A percentile compares a stretch with the other conserved stretches of the same genome.
These are phyloP conservation scores for Colletotrichum nymphaeae DNA, from an alignment of 2,329 filamentous ascomycete species.

Conservation along the genomic window DNA sequence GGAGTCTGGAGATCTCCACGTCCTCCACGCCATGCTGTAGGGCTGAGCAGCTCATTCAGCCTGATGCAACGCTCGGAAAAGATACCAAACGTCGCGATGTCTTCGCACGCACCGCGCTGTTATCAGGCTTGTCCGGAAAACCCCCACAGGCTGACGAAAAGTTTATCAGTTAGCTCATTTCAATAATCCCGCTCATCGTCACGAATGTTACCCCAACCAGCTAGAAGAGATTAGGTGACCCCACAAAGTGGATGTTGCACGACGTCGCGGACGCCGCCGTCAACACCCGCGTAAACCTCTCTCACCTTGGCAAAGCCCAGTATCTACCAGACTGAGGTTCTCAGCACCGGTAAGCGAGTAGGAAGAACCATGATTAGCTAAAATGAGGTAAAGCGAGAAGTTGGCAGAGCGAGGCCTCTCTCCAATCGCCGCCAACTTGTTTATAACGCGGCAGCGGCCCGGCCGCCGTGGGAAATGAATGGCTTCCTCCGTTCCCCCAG, in stretches of 20 bases:
- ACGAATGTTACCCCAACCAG: slow-evolving; percentile 15
- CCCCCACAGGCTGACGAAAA: slow-evolving; percentile 13
- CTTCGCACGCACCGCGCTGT: neutral
- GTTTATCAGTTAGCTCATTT: slow-evolving; percentile 20
- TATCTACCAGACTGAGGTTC: slow-evolving; percentile 1
- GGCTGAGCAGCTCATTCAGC: slow-evolving; percentile 20
- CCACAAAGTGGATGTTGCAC: slow-evolving; percentile 34
- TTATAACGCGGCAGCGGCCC: slow-evolving; percentile 26
- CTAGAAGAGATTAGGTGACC: slow-evolving; percentile 19
- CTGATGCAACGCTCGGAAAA: neutral
- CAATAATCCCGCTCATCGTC: slow-evolving; percentile 25
- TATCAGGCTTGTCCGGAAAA: neutral
- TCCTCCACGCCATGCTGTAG: slow-evolving; percentile 1
- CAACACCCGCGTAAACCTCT: slow-evolving; percentile 6
- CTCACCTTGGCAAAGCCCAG: slow-evolving; percentile 14
- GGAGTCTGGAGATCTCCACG: neutral
- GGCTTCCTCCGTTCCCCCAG: neutral
- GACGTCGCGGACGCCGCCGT: slow-evolving; percentile 28
- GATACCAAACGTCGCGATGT: neutral
- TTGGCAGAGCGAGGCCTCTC: neutral
- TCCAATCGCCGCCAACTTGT: neutral
- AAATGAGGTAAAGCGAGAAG: neutral
- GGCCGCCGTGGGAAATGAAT: neutral
- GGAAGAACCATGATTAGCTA: slow-evolving; percentile 13
- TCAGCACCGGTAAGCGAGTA: slow-evolving; percentile 27